Evolutionary conservation across 2,329 filamentous ascomycete genomes (phyloP), one percentile per base, ranked within the genome.

Genomic region (Nigrograna mackinnonii): DNA sequence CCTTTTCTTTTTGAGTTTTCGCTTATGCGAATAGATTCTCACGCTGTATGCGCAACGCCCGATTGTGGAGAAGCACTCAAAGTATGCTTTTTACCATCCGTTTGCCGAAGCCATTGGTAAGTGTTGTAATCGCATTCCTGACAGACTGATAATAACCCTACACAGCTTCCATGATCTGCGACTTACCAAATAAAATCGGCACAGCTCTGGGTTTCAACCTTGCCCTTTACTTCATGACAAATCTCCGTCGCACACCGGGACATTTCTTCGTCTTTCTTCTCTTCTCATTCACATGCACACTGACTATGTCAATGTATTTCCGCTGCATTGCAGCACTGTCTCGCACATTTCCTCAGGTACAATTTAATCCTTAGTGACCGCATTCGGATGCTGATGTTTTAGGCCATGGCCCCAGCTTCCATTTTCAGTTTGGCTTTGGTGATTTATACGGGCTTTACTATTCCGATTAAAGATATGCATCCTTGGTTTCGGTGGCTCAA

Each of bases 51-150:
- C 86, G 2, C 89, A 95, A 78, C 85, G 91, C 19, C 86, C 87
- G 1, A 94, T 95, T 55, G 87, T 95, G 43, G 89, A 95, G 62
- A 95, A 95, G 65, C 91, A 96, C 53, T 69, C 77, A 37, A 81
- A 85, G 37, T 96, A 95, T 62, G 89, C 89, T 11, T 78, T 95
- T 17, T 95, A 95, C 59, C 90, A 92, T 57, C 89, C 91, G 0
- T 89, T 85, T 6, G 85, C 89, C 11, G 89, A 96, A 74, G 87
- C 89, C 12, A 75, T 88, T 44, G 42, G n/a, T n/a, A n/a, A n/a
- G n/a, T n/a, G n/a, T n/a, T n/a, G n/a, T n/a, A n/a, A n/a, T n/a
- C n/a, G n/a, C n/a, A n/a, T n/a, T n/a, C n/a, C n/a, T n/a, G n/a
- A n/a, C n/a, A n/a, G n/a, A n/a, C n/a, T n/a, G n/a, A n/a, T n/a